Conservation (phyloP, 805 yeast genomes). For the Millerozyma acaciae region DNA sequence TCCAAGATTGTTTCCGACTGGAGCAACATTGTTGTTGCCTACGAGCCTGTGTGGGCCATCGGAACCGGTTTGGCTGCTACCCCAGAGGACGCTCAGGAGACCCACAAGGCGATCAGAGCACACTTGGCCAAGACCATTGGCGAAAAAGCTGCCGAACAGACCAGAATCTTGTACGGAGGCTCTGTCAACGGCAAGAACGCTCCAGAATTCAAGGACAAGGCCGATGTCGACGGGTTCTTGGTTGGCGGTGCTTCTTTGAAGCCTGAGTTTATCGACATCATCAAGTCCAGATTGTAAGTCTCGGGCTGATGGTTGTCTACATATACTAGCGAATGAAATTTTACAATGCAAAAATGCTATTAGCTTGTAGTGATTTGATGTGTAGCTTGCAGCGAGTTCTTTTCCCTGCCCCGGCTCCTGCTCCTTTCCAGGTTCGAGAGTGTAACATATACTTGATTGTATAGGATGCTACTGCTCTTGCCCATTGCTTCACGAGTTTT, state of each 20-base stretch:
- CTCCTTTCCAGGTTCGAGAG: too few relatives aligned
- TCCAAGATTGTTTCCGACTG: conserved; percentile 79
- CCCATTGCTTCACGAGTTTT: too few relatives aligned
- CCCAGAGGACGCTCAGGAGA: conserved; percentile 95
- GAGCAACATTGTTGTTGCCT: conserved; percentile 90
- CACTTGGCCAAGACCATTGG: conserved; percentile 78
- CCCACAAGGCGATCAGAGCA: conserved; percentile 84
- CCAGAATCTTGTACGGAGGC: conserved; percentile 97
- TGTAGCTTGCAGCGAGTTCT: too few relatives aligned
- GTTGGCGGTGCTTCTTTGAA: conserved; percentile 99
- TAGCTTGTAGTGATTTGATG: too few relatives aligned
- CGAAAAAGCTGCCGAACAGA: conserved; percentile 65
- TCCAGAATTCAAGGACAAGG: conserved; percentile 81
- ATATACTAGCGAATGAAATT: too few relatives aligned
- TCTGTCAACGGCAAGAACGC: conserved; percentile 96
- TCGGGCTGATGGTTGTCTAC: too few relatives aligned
- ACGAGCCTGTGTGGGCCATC: conserved; percentile 99
- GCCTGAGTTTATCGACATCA: conserved; percentile 94
- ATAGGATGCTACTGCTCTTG: too few relatives aligned
- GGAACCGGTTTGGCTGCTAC: conserved; percentile 99
- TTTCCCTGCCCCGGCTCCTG: too few relatives aligned
- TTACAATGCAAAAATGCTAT: too few relatives aligned
- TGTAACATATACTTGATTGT: too few relatives aligned
- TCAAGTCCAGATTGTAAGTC: conserved; percentile 81
- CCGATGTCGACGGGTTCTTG: conserved; percentile 95